Evolutionary conservation across 108 stramenopile genomes (phyloP).

Genomic region (Aureococcus anophagefferens): DNA sequence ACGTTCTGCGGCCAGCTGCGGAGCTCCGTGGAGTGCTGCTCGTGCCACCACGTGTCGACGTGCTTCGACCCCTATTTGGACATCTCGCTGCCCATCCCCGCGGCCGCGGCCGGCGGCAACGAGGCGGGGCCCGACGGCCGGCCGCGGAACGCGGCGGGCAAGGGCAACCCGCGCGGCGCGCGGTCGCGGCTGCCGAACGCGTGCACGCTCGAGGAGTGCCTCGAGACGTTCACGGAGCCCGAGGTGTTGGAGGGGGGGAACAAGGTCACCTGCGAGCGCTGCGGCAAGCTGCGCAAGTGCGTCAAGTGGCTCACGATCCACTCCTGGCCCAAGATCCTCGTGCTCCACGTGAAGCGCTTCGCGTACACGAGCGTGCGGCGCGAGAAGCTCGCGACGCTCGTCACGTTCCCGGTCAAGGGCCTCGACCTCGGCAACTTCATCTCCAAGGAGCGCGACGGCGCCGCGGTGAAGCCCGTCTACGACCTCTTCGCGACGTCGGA

Average conservation of each 20-base stretch:
- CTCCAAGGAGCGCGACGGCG: neutral
- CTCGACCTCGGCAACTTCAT: conserved; percentile 7
- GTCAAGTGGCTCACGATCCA: neutral
- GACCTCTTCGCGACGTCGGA: neutral
- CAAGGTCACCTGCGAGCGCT: conserved; percentile 2
- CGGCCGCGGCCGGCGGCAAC: neutral
- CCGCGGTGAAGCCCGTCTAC: neutral
- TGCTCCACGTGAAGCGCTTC: conserved; percentile 28
- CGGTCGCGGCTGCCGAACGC: neutral
- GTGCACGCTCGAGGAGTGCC: conserved; percentile 15
- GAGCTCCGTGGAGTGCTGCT: conserved; percentile 28
- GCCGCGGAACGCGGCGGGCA: neutral
- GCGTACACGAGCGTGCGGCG: conserved; percentile 1
- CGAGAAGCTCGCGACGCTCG: conserved; percentile 6
- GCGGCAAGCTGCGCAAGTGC: conserved; percentile 11
- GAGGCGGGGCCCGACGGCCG: neutral
- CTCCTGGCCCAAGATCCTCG: conserved; percentile 17
- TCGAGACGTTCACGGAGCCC: conserved; percentile 3
- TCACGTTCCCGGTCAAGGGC: conserved; percentile 8
- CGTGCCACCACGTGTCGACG: conserved; percentile 18
- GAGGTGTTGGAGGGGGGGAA: neutral
- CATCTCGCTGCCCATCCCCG: conserved; percentile 34
- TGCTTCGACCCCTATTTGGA: conserved; percentile 44
- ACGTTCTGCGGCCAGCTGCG: conserved; percentile 43
- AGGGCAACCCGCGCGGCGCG: neutral